phyloP scores from a whole-genome alignment of 805 yeast genomes.

The Metschnikowia corniflorae region DNA sequence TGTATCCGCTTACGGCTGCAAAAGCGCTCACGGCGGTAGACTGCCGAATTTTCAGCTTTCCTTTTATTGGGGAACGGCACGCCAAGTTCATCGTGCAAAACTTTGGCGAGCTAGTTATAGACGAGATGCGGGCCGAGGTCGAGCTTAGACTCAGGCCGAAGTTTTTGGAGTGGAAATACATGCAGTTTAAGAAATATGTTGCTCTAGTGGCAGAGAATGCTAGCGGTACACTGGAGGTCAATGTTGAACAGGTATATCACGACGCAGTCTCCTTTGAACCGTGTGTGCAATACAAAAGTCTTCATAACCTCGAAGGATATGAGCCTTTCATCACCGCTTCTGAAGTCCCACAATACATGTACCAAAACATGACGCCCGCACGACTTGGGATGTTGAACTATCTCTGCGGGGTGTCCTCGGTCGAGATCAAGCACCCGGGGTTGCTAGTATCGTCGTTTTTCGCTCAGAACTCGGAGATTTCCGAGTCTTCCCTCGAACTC shows the following conservation, averaged over 20 bases:
- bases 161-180: constrained; percentile 14
- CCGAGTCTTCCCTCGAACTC: background rate
- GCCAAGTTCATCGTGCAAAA: constrained; percentile 7
- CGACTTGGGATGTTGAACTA: constrained; percentile 1
- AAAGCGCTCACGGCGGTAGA: constrained; percentile 9
- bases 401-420: constrained; percentile 3
- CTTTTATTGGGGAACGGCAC: constrained; percentile 11
- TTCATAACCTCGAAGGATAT: constrained; percentile 4
- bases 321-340: constrained; percentile 3
- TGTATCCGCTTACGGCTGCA: constrained; percentile 4
- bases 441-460: constrained; percentile 8
- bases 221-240: constrained; percentile 1
- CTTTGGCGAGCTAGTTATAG: constrained; percentile 6
- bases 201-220: constrained; percentile 5
- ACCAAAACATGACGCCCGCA: background rate
- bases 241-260: constrained; percentile 3
- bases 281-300: constrained; percentile 4
- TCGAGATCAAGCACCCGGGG: constrained; percentile 5
- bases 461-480: background rate
- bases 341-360: background rate
- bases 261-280: constrained; percentile 8
- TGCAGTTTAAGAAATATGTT: constrained; percentile 10
- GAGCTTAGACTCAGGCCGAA: constrained; percentile 6
- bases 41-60: constrained; percentile 12
- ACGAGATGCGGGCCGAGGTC: background rate